Base-by-base conservation (phyloP, 139 green algal species). In the Ettlia oleoabundans region DNA sequence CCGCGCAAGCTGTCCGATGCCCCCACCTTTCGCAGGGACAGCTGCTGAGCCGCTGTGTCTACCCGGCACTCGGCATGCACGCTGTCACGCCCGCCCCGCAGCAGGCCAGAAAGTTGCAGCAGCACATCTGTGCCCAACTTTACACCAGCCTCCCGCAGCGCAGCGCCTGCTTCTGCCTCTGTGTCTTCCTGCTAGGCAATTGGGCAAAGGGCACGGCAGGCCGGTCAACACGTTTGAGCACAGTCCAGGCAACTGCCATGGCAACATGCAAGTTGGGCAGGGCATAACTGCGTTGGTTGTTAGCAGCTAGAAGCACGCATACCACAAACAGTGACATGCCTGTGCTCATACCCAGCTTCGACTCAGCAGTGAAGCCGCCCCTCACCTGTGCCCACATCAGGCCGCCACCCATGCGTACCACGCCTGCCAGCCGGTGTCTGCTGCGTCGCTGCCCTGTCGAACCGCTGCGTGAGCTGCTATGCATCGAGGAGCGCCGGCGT, bases 331-430 rank as follows among this genome's bases (percentile, higher is more conserved):
- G n/a, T n/a, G n/a, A n/a, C n/a, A n/a, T n/a, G n/a, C n/a, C n/a
- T n/a, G n/a, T n/a, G n/a, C n/a, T n/a, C n/a, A n/a, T n/a, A n/a
- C n/a, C n/a, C n/a, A n/a, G n/a, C n/a, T n/a, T n/a, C n/a, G n/a
- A n/a, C n/a, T n/a, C 22, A 37, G 64, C 64, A 72, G 35, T 30
- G 52, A 3, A 38, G 1, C n/a, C 40, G 26, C 28, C 53, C 2
- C 81, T 53, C 75, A 83, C 87, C 81, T 75, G 33, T 21, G 74
- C 65, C 85, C 86, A 89, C 75, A 86, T 37, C 41, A 90, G 75
- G 21, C 74, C 76, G 37, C 81, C 62, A 19, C 85, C 84, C 2
- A 86, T 33, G 13, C 84, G 62, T 40, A 85, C n/a, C 30, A 52
- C 64, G 3, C 68, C 63, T 35, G 35, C 41, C 43, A 78, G 51